Percentiles rank a stretch among this genome's conserved stretches.
Conservation (phyloP, 208 protist genomes). For the Trypanosoma avium region DNA sequence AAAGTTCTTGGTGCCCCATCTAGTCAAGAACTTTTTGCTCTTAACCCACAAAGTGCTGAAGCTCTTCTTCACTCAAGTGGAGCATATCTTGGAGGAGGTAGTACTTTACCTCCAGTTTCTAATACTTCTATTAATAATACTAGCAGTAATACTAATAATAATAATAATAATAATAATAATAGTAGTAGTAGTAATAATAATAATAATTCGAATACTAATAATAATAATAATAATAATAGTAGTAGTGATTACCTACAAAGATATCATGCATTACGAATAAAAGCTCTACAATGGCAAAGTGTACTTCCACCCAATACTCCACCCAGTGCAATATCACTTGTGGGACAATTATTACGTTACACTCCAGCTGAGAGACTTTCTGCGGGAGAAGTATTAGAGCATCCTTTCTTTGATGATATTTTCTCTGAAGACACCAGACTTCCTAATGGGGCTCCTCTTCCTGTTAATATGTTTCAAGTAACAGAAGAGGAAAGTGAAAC, state of each 20-base stretch:
- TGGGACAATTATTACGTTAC: slow-evolving; percentile 96
- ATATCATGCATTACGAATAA: slow-evolving; percentile 97
- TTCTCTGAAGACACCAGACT: slow-evolving; percentile 57
- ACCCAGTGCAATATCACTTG: slow-evolving; percentile 95
- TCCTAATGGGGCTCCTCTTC: slow-evolving; percentile 50
- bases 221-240: neutral
- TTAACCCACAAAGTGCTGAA: slow-evolving; percentile 95
- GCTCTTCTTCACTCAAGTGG: slow-evolving; percentile 44
- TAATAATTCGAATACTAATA: neutral
- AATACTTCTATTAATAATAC: neutral
- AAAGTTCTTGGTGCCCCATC: slow-evolving; percentile 93
- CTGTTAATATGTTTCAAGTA: slow-evolving; percentile 66
- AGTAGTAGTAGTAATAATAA: slow-evolving; percentile 2
- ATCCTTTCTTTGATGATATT: slow-evolving; percentile 97
- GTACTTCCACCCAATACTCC: slow-evolving; percentile 80
- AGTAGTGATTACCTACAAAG: slow-evolving; percentile 45
- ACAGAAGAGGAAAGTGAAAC: slow-evolving; percentile 38
- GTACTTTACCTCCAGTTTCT: neutral
- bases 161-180: neutral
- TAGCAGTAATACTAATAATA: neutral
- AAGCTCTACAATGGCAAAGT: slow-evolving; percentile 93
- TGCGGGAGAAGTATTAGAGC: slow-evolving; percentile 96
- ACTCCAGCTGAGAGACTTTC: slow-evolving; percentile 95
- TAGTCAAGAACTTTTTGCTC: slow-evolving; percentile 93
- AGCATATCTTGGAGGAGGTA: too few relatives aligned